These are phyloP conservation scores for Fimicolochytrium jonesii DNA, from an alignment of 192 early-diverging fungal species.

Conservation along the genomic window DNA sequence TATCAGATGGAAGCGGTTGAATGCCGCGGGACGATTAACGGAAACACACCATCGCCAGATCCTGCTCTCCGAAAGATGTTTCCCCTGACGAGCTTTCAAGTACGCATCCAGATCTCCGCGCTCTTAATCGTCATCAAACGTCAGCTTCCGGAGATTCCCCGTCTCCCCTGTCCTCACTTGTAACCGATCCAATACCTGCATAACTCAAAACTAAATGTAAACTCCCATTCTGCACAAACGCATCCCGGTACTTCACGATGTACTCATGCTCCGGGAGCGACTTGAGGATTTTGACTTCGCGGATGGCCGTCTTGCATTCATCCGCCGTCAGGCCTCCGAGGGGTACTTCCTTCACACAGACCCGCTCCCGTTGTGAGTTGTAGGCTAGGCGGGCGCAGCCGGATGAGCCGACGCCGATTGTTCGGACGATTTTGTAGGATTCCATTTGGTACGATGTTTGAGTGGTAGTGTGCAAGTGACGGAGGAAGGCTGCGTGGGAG, in stretches of 20 bases:
- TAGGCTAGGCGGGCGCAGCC: slow-evolving; percentile 9
- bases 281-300: slow-evolving; percentile 9
- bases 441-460: too few relatives aligned
- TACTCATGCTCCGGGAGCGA: slow-evolving; percentile 3
- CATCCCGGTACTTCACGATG: slow-evolving; percentile 7
- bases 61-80: background rate
- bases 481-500: too few relatives aligned
- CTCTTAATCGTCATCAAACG: slow-evolving; percentile 1
- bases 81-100: background rate
- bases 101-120: slow-evolving; percentile 8
- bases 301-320: background rate
- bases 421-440: slow-evolving; percentile 7
- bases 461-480: too few relatives aligned
- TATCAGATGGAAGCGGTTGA: too few relatives aligned
- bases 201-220: background rate
- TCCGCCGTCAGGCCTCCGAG: background rate
- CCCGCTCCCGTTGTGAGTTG: background rate
- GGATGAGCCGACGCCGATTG: slow-evolving; percentile 10
- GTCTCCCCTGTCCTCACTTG: background rate
- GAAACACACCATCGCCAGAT: slow-evolving; percentile 14
- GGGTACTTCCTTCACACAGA: slow-evolving; percentile 19
- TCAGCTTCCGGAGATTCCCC: background rate
- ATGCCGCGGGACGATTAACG: too few relatives aligned
- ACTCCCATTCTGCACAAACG: background rate
- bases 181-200: background rate